Percentiles rank a stretch among this genome's conserved stretches.
These are phyloP conservation scores for Teunomyces funiuensis DNA, from an alignment of 805 yeast species.

Conservation along the genomic window DNA sequence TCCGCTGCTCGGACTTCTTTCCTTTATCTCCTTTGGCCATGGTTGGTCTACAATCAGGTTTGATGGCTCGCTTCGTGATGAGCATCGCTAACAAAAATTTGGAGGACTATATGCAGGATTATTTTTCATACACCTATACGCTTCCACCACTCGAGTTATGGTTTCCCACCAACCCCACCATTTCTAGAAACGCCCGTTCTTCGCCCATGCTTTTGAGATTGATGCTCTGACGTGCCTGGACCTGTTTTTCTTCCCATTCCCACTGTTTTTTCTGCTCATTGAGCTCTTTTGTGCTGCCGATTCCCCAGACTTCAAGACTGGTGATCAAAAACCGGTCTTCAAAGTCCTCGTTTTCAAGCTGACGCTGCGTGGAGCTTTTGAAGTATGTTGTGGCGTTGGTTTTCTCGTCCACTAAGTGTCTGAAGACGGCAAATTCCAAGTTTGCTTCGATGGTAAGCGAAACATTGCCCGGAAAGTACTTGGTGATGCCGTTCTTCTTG, in stretches of 20 bases:
- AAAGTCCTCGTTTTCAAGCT: slow-evolving; percentile 29
- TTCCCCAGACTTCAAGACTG: slow-evolving; percentile 89
- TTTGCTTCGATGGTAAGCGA: slow-evolving; percentile 76
- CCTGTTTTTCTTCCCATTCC: slow-evolving; percentile 93
- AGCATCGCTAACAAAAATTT: neutral
- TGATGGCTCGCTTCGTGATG: neutral
- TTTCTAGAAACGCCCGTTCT: slow-evolving; percentile 79
- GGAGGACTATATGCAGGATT: neutral
- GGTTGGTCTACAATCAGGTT: neutral
- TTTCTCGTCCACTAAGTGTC: slow-evolving; percentile 56
- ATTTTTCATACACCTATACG: slow-evolving; percentile 21
- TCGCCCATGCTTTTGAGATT: slow-evolving; percentile 70
- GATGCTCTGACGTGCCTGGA: slow-evolving; percentile 70
- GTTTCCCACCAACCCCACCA: slow-evolving; percentile 67
- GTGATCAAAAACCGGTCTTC: slow-evolving; percentile 73
- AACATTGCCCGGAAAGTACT: slow-evolving; percentile 69
- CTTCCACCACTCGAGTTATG: slow-evolving; percentile 49
- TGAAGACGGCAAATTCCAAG: slow-evolving; percentile 77
- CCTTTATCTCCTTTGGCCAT: slow-evolving; percentile 11
- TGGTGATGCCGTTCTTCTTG: slow-evolving; percentile 40
- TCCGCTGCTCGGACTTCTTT: neutral
- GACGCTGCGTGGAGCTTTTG: slow-evolving; percentile 20
- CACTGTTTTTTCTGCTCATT: slow-evolving; percentile 74
- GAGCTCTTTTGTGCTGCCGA: slow-evolving; percentile 76
- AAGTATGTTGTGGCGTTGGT: slow-evolving; percentile 25